Evolutionary conservation across 106 monocot species (phyloP), one percentile per base, ranked within the genome.

Genomic region (Allium sativum): DNA sequence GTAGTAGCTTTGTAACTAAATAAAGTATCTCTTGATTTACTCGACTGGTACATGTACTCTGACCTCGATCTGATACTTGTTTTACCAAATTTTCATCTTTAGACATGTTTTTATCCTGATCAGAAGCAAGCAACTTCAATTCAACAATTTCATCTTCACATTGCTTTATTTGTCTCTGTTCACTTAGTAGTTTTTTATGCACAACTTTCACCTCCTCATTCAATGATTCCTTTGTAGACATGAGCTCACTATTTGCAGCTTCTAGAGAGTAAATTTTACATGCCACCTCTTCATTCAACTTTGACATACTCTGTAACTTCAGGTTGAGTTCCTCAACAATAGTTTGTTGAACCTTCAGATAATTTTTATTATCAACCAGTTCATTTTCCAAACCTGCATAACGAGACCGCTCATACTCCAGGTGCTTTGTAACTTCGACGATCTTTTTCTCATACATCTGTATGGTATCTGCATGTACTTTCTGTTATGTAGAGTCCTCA

Each of bases 401-500:
- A 8, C 7, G 40, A 31, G 67, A 70, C 14, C 62, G 46, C 62
- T 80, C 82, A 65, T 68, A 58, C 65, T 87, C 77, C 43, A 77
- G 50, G 69, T 80, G 73, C 61, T 72, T 75, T 12, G 69, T 64
- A 54, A 88, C 63, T 59, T 77, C 80, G 53, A 42, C 70, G 22
- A 88, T 55, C 56, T 74, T 80, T 45, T 83, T 69, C 62, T 83
- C 87, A 72, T 88, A 77, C 77, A 80, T 74, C 66, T 77, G 68
- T 20, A 77, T 80, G 50, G 77, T 77, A 50, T 80, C 80, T 10
- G 82, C 74, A 71, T 80, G 70, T 59, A 77, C 73, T 42, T 79
- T 80, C 45, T 80, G 78, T 55, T 77, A 72, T 15, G 51, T 65
- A 12, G 72, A 77, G 61, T 61, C 77, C 31, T 83, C 80, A 56